These are phyloP conservation scores for Monosporascus sp. DNA, from an alignment of 2,329 filamentous ascomycete genomes.

Conservation along the genomic window DNA sequence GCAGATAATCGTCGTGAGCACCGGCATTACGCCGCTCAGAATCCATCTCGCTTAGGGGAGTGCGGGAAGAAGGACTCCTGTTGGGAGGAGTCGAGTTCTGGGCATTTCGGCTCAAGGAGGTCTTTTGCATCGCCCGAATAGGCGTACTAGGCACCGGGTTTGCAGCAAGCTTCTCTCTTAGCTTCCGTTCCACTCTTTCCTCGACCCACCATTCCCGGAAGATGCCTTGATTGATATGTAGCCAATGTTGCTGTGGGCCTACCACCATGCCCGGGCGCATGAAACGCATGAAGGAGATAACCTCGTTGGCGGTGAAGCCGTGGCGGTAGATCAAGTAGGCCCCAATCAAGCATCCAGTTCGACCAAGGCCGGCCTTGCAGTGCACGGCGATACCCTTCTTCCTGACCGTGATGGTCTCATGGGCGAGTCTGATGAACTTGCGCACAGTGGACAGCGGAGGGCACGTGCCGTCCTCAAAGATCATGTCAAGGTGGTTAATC, in stretches of 20 bases:
- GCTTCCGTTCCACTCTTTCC: slow-evolving; percentile 69
- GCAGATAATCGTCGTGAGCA: slow-evolving; percentile 84
- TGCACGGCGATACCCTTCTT: slow-evolving; percentile 95
- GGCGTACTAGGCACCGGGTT: slow-evolving; percentile 52
- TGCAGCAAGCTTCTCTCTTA: slow-evolving; percentile 53
- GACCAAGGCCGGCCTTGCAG: slow-evolving; percentile 94
- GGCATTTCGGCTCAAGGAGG: slow-evolving; percentile 52
- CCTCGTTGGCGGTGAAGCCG: slow-evolving; percentile 94
- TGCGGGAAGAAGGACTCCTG: slow-evolving; percentile 66
- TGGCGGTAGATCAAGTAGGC: slow-evolving; percentile 97
- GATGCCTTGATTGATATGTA: slow-evolving; percentile 91
- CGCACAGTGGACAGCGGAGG: slow-evolving; percentile 83
- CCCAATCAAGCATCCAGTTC: slow-evolving; percentile 93
- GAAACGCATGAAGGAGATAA: slow-evolving; percentile 98
- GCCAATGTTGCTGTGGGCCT: slow-evolving; percentile 96
- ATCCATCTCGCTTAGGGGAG: slow-evolving; percentile 91
- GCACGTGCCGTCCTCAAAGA: slow-evolving; percentile 97
- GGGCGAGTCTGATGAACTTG: slow-evolving; percentile 90
- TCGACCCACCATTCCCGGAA: slow-evolving; percentile 99
- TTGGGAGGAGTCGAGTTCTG: slow-evolving; percentile 83
- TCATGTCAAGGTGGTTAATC: slow-evolving; percentile 97
- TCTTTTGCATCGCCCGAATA: slow-evolving; percentile 56
- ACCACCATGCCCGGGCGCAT: slow-evolving; percentile 99
- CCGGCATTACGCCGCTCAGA: slow-evolving; percentile 65
- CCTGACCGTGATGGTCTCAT: slow-evolving; percentile 86